Evolutionary conservation across 31 red algal genomes (phyloP).

Genomic region (Odonthalia washingtoniensis): DNA sequence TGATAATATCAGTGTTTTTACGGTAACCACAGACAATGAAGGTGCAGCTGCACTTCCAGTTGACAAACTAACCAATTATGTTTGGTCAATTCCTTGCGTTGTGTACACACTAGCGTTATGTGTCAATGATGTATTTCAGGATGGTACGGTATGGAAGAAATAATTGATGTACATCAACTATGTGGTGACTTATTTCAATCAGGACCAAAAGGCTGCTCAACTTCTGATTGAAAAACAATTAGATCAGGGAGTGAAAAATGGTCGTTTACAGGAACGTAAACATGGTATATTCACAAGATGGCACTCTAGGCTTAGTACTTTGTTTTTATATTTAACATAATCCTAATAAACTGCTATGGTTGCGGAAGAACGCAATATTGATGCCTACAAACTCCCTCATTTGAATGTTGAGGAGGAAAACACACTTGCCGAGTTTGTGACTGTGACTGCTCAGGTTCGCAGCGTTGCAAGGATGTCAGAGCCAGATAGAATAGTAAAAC

Average conservation of each 20-base stretch:
- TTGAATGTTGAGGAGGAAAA: background rate
- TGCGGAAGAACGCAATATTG: background rate
- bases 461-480: slow-evolving; percentile 1
- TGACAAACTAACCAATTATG: slow-evolving; percentile 12
- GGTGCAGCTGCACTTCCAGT: slow-evolving; percentile 15
- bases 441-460: background rate
- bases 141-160: background rate
- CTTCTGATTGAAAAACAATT: slow-evolving; percentile 5
- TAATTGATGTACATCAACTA: background rate
- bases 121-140: slow-evolving; percentile 26
- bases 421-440: slow-evolving; percentile 19
- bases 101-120: slow-evolving; percentile 15
- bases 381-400: background rate
- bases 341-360: background rate
- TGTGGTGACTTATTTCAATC: slow-evolving; percentile 31
- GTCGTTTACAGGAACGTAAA: slow-evolving; percentile 19
- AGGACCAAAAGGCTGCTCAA: background rate
- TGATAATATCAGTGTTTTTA: slow-evolving; percentile 17
- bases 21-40: slow-evolving; percentile 31
- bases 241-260: background rate
- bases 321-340: background rate
- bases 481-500: slow-evolving; percentile 1
- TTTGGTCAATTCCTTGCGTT: slow-evolving; percentile 7
- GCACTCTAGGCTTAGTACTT: background rate
- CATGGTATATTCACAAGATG: slow-evolving; percentile 17